phyloP scores from a whole-genome alignment of 345 rosid genomes.

The Syzygium aromaticum region DNA sequence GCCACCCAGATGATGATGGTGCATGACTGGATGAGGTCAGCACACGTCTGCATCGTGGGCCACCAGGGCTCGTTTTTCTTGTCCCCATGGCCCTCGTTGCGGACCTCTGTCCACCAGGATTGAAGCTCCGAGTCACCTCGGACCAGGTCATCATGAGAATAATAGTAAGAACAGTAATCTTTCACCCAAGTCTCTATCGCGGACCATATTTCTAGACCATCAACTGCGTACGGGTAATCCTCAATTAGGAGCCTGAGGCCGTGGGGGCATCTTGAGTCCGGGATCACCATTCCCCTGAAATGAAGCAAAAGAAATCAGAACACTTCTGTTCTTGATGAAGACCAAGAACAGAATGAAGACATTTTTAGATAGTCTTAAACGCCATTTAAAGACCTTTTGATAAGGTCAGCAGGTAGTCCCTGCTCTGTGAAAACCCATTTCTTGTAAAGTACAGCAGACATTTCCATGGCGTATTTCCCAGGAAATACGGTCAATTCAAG shows the following conservation, averaged over 20 bases:
- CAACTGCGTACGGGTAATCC: conserved; percentile 91
- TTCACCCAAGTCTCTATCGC: conserved; percentile 78
- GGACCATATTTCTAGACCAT: conserved; percentile 87
- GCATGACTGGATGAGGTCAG: conserved; percentile 57
- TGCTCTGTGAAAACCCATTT: conserved; percentile 78
- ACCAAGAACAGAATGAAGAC: background rate
- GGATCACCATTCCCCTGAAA: conserved; percentile 69
- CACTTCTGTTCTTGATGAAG: background rate
- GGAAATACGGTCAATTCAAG: conserved; percentile 80
- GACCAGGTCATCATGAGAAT: conserved; percentile 45
- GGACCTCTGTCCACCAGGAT: conserved; percentile 84
- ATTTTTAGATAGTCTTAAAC: background rate
- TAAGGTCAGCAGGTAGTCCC: conserved; percentile 70
- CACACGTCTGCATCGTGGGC: conserved; percentile 51
- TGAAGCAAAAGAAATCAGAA: background rate
- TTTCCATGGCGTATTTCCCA: conserved; percentile 62
- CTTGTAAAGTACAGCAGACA: conserved; percentile 63
- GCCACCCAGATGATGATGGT: conserved; percentile 84
- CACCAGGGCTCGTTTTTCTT: conserved; percentile 66
- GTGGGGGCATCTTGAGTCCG: conserved; percentile 30
- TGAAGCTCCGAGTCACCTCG: conserved; percentile 63
- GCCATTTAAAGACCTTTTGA: conserved; percentile 40
- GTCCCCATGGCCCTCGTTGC: conserved; percentile 77
- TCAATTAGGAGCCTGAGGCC: conserved; percentile 71
- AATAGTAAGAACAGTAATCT: conserved; percentile 73